Evolutionary conservation across 192 early-diverging fungal genomes (phyloP).

Genomic region (Spizellomyces sp.): DNA sequence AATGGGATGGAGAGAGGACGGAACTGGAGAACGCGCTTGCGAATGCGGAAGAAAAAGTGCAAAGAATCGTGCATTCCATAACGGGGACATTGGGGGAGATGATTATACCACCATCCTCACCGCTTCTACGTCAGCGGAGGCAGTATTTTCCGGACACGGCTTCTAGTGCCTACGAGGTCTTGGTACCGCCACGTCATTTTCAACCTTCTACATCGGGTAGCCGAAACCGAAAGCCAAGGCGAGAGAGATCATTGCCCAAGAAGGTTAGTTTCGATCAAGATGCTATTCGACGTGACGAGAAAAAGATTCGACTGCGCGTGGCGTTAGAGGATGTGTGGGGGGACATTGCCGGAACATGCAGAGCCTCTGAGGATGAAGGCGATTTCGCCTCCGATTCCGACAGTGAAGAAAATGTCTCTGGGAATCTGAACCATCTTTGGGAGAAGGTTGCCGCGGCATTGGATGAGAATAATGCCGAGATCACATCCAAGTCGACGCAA

Average conservation of each 20-base stretch:
- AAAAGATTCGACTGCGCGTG: neutral
- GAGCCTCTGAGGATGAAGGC: neutral
- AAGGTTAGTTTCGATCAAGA: slow-evolving; percentile 33
- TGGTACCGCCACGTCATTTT: neutral
- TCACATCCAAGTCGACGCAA: neutral
- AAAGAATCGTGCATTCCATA: slow-evolving; percentile 13
- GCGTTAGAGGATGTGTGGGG: slow-evolving; percentile 1
- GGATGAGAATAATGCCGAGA: neutral
- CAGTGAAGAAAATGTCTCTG: neutral
- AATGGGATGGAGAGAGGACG: slow-evolving; percentile 18
- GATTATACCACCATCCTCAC: neutral
- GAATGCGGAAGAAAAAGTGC: slow-evolving; percentile 24
- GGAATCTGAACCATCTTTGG: neutral
- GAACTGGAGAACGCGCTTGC: slow-evolving; percentile 17
- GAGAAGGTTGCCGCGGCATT: neutral
- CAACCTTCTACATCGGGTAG: neutral
- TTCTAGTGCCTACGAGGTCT: neutral
- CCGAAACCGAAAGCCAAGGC: neutral
- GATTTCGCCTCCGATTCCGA: neutral
- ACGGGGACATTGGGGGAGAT: slow-evolving; percentile 20
- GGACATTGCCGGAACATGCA: neutral
- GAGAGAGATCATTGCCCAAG: slow-evolving; percentile 12
- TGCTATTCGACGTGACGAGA: slow-evolving; percentile 20
- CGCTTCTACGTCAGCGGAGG: neutral
- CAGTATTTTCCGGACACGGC: neutral